Percentiles rank a stretch among this genome's conserved stretches.
These are phyloP conservation scores for Parastagonospora avenae DNA, from an alignment of 2,329 filamentous ascomycete species.

Conservation along the genomic window DNA sequence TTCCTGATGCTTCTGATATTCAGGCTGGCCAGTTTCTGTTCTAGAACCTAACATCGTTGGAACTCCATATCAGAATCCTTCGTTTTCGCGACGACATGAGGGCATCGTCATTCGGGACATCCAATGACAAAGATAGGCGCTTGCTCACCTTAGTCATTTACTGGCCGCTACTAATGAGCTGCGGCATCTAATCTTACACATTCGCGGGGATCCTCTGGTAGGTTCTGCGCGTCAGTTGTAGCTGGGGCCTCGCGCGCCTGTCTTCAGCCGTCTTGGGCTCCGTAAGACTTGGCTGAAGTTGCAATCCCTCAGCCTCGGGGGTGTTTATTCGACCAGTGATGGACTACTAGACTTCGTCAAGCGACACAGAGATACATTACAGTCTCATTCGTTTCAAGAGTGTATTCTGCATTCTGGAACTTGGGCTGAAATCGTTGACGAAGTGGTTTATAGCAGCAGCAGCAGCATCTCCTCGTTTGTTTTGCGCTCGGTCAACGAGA, in stretches of 20 bases:
- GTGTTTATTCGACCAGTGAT: conserved; percentile 19
- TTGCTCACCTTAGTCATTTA: conserved; percentile 22
- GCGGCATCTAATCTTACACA: conserved; percentile 19
- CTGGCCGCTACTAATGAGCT: conserved; percentile 22
- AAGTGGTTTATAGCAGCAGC: conserved; percentile 28
- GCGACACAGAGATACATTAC: conserved; percentile 27
- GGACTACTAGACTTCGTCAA: conserved; percentile 23
- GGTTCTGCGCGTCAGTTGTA: conserved; percentile 6
- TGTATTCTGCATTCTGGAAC: conserved; percentile 22
- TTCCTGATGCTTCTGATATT: conserved; percentile 17
- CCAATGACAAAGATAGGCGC: background rate
- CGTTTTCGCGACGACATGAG: background rate
- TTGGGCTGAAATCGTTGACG: conserved; percentile 35
- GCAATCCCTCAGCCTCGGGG: conserved; percentile 24
- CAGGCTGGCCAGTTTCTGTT: conserved; percentile 29
- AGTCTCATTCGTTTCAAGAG: conserved; percentile 11
- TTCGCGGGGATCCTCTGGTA: conserved; percentile 7
- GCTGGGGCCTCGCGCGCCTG: background rate
- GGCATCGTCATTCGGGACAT: background rate
- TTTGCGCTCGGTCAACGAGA: conserved; percentile 28
- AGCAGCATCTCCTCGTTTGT: conserved; percentile 17
- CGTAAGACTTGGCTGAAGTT: conserved; percentile 28
- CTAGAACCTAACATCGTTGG: conserved; percentile 20
- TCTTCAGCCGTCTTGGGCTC: conserved; percentile 16
- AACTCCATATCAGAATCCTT: conserved; percentile 15